Conservation (phyloP, 768 basidiomycete species). For the Phlegmacium glaucopus region DNA sequence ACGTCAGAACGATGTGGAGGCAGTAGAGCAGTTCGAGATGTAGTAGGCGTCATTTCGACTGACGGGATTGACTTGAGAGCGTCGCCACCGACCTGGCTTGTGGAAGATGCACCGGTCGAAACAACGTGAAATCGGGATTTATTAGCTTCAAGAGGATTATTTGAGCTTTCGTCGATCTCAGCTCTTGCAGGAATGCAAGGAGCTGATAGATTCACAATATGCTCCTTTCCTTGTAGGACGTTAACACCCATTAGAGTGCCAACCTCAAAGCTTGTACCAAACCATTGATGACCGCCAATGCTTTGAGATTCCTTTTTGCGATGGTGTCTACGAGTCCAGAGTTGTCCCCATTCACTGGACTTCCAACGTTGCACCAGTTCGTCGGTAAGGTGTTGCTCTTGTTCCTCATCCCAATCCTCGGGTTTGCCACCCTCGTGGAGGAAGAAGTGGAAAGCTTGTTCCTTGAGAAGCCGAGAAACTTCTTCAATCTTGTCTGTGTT, state of each 20-base stretch:
- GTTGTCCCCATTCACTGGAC: constrained; percentile 61
- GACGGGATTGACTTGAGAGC: constrained; percentile 5
- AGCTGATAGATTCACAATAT: constrained; percentile 9
- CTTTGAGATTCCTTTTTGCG: constrained; percentile 23
- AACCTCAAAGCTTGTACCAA: constrained; percentile 74
- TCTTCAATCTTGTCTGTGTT: constrained; percentile 31
- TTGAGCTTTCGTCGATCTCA: too few species aligned
- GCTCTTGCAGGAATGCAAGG: not conserved
- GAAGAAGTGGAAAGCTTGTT: constrained; percentile 64
- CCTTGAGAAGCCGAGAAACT: constrained; percentile 47
- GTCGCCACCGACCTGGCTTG: constrained; percentile 20
- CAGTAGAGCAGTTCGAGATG: too few species aligned
- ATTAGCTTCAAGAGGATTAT: too few species aligned
- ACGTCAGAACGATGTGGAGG: too few species aligned
- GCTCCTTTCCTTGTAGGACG: constrained; percentile 39
- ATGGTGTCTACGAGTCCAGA: constrained; percentile 35
- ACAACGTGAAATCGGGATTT: not conserved
- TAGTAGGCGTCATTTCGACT: not conserved
- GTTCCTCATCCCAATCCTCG: constrained; percentile 64
- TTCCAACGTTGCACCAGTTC: constrained; percentile 63
- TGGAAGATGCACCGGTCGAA: constrained; percentile 1
- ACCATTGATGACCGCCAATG: constrained; percentile 41
- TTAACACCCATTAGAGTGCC: constrained; percentile 74
- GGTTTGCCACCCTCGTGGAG: constrained; percentile 57
- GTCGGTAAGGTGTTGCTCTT: constrained; percentile 46